Base-by-base conservation (phyloP, 2,329 filamentous ascomycete species). In the Phaeosphaeriaceae sp. region DNA sequence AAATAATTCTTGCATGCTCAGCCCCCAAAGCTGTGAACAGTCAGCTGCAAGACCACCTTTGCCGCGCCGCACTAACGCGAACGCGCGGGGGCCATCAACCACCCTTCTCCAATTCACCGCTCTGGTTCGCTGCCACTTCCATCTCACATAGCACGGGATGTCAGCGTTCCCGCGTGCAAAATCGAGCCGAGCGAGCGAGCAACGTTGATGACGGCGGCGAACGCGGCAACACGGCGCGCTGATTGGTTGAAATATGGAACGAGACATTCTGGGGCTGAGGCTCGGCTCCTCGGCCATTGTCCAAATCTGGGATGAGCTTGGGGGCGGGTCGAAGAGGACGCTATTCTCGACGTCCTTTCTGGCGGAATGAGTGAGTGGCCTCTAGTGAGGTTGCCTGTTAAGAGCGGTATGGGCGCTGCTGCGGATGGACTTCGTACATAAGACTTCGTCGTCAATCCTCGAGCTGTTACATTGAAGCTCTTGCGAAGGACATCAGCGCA, bases 241-340 rank as follows among this genome's bases (percentile, higher is more conserved):
- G 54, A 63, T 62, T 62, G 62, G 63, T 24, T 40, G 42, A 51
- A 54, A 17, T 27, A 21, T 33, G 24, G 51, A 31, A 31, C 25
- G 24, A 40, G 41, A 45, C 33, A 46, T 57, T 53, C 13, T 54
- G 66, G 63, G 62, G 66, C 66, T 70, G 62, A 68, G 61, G 58
- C 59, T 62, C 56, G 58, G 48, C 45, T 54, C 36, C 46, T 61
- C 49, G 59, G 51, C 63, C 65, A 64, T 69, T 68, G 53, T 40
- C 66, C 63, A 48, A 54, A 63, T 66, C 41, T 42, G 57, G 65
- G 47, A 52, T 40, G 24, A 59, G 7, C 3, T 36, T 47, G 50
- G 45, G 60, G 54, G 49, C 54, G 61, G 56, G 58, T 48, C 51
- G 46, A 24, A 50, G 45, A 50, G 54, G 60, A 56, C 50, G 19